phyloP scores from a whole-genome alignment of 129 eudicot genomes.

The Oenanthe sinensis region DNA sequence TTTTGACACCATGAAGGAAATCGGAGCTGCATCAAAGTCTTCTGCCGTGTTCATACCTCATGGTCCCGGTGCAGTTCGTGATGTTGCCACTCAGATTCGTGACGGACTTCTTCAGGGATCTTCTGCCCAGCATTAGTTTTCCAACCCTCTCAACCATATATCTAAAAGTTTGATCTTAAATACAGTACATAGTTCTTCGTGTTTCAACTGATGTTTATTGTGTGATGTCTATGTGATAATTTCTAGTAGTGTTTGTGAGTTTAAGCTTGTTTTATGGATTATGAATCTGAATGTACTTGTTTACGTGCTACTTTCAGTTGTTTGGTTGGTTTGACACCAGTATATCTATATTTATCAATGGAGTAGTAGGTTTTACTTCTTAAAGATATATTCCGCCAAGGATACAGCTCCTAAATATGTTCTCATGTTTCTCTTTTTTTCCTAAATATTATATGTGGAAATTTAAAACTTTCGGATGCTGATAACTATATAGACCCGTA shows the following conservation, averaged over 20 bases:
- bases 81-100: constrained; percentile 73
- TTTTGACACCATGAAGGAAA: constrained; percentile 86
- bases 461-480: no score
- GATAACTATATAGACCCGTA: no score
- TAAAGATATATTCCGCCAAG: background rate
- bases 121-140: constrained; percentile 13
- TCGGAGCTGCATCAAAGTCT: constrained; percentile 76
- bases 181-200: background rate
- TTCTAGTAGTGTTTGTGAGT: no score
- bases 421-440: no score
- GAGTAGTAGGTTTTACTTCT: background rate
- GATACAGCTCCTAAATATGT: no score
- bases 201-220: no score
- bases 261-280: background rate
- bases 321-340: background rate
- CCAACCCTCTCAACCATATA: no score
- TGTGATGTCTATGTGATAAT: no score
- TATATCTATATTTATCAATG: background rate
- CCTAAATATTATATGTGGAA: no score
- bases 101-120: constrained; percentile 78
- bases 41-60: constrained; percentile 89
- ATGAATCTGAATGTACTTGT: background rate
- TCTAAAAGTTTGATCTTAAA: background rate
- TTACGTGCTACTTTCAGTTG: background rate
- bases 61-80: constrained; percentile 89